These are phyloP conservation scores for Aspergillus ustus DNA, from an alignment of 2,329 filamentous ascomycete genomes.

Conservation along the genomic window DNA sequence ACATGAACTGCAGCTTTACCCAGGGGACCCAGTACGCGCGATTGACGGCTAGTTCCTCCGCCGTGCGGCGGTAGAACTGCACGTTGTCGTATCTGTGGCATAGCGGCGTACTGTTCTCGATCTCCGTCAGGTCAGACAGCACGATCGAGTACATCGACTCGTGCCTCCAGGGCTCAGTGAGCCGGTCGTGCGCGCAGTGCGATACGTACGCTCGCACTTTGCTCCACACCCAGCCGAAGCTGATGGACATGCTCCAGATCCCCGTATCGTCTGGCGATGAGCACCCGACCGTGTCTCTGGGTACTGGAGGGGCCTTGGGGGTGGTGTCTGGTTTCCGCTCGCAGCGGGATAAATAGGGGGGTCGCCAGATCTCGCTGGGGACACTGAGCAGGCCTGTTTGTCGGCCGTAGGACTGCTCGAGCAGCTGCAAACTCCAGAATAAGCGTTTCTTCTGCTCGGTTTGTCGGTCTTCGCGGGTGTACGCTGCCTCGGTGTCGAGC, in stretches of 20 bases:
- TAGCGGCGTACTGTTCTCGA: conserved; percentile 51
- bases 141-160: conserved; percentile 59
- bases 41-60: conserved; percentile 52
- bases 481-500: conserved; percentile 51
- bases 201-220: conserved; percentile 51
- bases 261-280: conserved; percentile 48
- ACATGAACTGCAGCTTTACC: conserved; percentile 59
- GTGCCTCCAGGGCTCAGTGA: conserved; percentile 57
- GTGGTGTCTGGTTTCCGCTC: conserved; percentile 32
- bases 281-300: conserved; percentile 52
- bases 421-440: conserved; percentile 58
- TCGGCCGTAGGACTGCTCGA: conserved; percentile 57
- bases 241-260: conserved; percentile 56
- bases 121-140: conserved; percentile 57
- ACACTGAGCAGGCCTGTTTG: conserved; percentile 51
- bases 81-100: conserved; percentile 59
- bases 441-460: conserved; percentile 55
- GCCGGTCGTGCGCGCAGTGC: conserved; percentile 52
- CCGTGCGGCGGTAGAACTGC: conserved; percentile 56
- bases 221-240: conserved; percentile 59
- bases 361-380: conserved; percentile 49
- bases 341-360: conserved; percentile 33
- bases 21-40: conserved; percentile 58
- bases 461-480: conserved; percentile 40
- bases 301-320: conserved; percentile 48